Evolutionary conservation across 495 filamentous ascomycete species (phyloP), one percentile per base, ranked within the genome.

Genomic region (Xylaria venustula): DNA sequence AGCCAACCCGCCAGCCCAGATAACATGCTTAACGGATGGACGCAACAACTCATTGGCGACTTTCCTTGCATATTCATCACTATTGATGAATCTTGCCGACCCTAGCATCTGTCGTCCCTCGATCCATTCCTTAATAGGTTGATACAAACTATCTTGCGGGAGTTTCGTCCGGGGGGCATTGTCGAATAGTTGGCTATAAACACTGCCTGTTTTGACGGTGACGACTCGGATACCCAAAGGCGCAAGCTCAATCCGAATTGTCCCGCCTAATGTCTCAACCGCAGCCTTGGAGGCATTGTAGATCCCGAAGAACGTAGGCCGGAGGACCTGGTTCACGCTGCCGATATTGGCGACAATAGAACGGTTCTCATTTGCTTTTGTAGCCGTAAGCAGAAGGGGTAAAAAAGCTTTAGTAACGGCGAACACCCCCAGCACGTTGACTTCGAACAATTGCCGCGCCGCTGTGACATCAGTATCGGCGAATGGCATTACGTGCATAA

Each of bases 251-350:
- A 82, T 57, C 3, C 83, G 75, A 46, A 86, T 64, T 5, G 69
- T 77, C 7, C 78, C 73, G 7, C 70, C 67, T 15, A 82, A 70
- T n/a, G 72, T 67, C 19, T 79, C 69, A 9, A 81, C 60, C 2
- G 84, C 82, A 0, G 78, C 79, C 64, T 87, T 88, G 44, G 76
- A 80, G 12, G 82, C 79, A 59, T 76, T 78, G 71, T 85, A 86
- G 45, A 73, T 71, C 46, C 72, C 67, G 54, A 75, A 71, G 61
- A 73, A 64, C 75, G 45, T 73, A 69, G 62, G 66, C 11, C 42
- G 62, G n/a, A 65, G 9, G n/a, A 76, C 63, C 0, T 71, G 70
- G 25, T 76, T 76, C 15, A 85, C 58, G 15, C 77, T 81, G 11
- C 74, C 76, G 50, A 83, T 77, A 48, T 82, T 82, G 12, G 75